Conservation (phyloP, 2,329 filamentous ascomycete genomes). For the Colletotrichum coccodes region DNA sequence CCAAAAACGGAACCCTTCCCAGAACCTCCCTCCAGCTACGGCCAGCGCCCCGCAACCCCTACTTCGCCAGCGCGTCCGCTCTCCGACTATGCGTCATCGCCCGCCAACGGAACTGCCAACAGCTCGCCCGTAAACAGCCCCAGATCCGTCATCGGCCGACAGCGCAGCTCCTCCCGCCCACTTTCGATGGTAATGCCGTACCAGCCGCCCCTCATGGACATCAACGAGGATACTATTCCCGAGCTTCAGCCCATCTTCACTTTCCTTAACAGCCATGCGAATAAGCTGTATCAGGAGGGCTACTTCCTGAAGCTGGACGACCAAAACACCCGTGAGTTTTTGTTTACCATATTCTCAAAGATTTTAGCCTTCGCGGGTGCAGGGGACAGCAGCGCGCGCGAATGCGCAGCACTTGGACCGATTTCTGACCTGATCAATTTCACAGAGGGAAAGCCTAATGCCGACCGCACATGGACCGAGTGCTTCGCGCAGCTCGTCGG, state of each 20-base stretch:
- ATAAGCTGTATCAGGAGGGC: slow-evolving; percentile 97
- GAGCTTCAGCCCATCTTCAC: slow-evolving; percentile 95
- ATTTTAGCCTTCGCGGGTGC: slow-evolving; percentile 1
- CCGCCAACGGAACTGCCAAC: slow-evolving; percentile 53
- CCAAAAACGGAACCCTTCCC: slow-evolving; percentile 29
- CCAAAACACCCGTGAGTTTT: slow-evolving; percentile 83
- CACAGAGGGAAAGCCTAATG: slow-evolving; percentile 85
- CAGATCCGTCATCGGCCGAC: slow-evolving; percentile 52
- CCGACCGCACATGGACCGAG: slow-evolving; percentile 92
- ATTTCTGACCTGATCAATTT: slow-evolving; percentile 8
- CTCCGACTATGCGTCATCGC: slow-evolving; percentile 53
- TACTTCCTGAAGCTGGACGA: slow-evolving; percentile 98
- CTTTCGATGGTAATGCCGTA: slow-evolving; percentile 89
- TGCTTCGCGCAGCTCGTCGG: slow-evolving; percentile 97
- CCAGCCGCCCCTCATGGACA: slow-evolving; percentile 86
- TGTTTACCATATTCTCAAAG: background rate
- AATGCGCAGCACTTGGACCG: background rate
- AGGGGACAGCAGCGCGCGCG: background rate
- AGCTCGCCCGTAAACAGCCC: slow-evolving; percentile 54
- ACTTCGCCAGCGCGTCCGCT: slow-evolving; percentile 35
- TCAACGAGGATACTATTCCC: slow-evolving; percentile 85
- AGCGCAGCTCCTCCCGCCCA: slow-evolving; percentile 72
- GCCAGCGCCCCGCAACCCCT: slow-evolving; percentile 50
- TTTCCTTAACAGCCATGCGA: slow-evolving; percentile 92
- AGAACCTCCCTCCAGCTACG: slow-evolving; percentile 23